Percentiles rank a stretch among this genome's conserved stretches.
Conservation (phyloP, 768 basidiomycete species). For the Mycena metata region DNA sequence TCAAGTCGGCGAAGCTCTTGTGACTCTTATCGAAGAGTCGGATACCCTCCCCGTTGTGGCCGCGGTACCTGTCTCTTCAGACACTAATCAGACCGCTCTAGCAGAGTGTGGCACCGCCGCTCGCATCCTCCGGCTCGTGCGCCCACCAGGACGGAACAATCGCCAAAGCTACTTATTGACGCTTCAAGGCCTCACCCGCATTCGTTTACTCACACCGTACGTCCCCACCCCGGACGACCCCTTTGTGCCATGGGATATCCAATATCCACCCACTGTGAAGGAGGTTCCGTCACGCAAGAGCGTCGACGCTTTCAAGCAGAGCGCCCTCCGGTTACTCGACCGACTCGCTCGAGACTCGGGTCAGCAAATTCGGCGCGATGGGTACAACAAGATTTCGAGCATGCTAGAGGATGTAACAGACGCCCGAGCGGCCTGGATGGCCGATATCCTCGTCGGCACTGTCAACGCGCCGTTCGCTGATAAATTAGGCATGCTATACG, state of each 20-base stretch:
- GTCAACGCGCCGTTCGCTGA: conserved; percentile 77
- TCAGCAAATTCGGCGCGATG: conserved; percentile 70
- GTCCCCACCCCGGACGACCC: conserved; percentile 44
- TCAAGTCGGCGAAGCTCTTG: conserved; percentile 72
- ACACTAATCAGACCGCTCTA: conserved; percentile 42
- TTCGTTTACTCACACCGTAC: conserved; percentile 65
- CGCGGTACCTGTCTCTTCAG: conserved; percentile 64
- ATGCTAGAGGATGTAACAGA: conserved; percentile 82
- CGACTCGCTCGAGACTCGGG: conserved; percentile 66
- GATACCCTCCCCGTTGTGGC: conserved; percentile 80
- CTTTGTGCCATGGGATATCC: conserved; percentile 57
- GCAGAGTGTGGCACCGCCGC: conserved; percentile 79
- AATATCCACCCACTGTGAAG: conserved; percentile 61
- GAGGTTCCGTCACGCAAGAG: conserved; percentile 64
- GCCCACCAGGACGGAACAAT: conserved; percentile 67
- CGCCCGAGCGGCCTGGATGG: conserved; percentile 78
- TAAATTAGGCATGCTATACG: conserved; percentile 74
- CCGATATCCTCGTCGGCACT: conserved; percentile 79
- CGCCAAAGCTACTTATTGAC: conserved; percentile 77
- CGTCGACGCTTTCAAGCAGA: conserved; percentile 77
- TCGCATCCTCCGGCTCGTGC: conserved; percentile 77
- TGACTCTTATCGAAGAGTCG: conserved; percentile 76
- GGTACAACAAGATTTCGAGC: conserved; percentile 74
- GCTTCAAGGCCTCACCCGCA: conserved; percentile 78
- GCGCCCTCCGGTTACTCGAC: conserved; percentile 76